A percentile compares a stretch with the other conserved stretches of the same genome.
These are phyloP conservation scores for Poa pratensis DNA, from an alignment of 176 grass and related monocot genomes.

Conservation along the genomic window DNA sequence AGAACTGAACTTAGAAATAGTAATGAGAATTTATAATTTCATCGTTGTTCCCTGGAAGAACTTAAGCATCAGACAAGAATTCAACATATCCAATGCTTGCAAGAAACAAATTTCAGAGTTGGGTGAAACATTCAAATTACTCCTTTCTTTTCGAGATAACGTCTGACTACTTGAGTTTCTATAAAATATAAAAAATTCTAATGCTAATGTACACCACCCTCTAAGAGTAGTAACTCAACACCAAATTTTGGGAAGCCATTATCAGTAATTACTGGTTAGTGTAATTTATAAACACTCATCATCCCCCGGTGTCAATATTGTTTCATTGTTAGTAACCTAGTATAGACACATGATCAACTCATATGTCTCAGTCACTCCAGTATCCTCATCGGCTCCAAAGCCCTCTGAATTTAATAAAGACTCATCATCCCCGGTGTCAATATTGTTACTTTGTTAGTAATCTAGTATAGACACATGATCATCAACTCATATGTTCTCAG, in stretches of 20 bases:
- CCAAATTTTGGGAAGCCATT: not conserved
- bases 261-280: not conserved
- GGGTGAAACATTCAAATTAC: not conserved
- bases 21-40: not conserved
- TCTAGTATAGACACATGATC: not conserved
- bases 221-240: not conserved
- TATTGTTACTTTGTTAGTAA: slow-evolving; percentile 5
- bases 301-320: slow-evolving; percentile 10
- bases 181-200: not conserved
- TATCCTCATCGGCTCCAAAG: slow-evolving; percentile 59
- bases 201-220: slow-evolving; percentile 23
- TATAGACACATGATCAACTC: slow-evolving; percentile 16
- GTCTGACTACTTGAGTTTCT: not conserved
- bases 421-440: not conserved
- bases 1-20: not conserved
- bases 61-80: not conserved
- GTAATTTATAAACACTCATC: not conserved
- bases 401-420: not conserved
- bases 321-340: not conserved
- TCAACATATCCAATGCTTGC: not conserved
- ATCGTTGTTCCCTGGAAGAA: not conserved
- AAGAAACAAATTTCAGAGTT: not conserved
- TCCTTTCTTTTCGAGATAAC: not conserved
- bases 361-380: slow-evolving; percentile 59
- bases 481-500: slow-evolving; percentile 29